phyloP scores from a whole-genome alignment of 371 early-diverging fungal species.

The Gilbertella persicaria region DNA sequence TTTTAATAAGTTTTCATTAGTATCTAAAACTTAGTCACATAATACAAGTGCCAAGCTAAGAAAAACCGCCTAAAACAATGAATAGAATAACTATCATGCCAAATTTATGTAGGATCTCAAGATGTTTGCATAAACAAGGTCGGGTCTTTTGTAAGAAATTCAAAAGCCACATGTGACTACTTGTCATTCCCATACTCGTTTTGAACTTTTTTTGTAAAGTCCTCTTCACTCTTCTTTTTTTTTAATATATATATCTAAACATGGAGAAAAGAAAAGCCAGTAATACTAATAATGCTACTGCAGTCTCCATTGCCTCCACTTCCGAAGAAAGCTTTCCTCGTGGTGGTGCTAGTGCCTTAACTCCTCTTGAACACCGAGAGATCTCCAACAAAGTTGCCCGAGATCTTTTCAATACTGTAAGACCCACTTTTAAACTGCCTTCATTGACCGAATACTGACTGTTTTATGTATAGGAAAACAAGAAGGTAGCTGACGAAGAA shows the following conservation, averaged over 20 bases:
- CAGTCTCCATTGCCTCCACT: slow-evolving; percentile 21
- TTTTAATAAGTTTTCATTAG: no score
- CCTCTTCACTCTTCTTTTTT: not conserved
- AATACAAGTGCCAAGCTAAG: no score
- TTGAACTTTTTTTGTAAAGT: not conserved
- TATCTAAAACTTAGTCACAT: no score
- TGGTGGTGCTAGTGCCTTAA: slow-evolving; percentile 79
- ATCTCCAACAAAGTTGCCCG: slow-evolving; percentile 71
- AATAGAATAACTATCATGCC: no score
- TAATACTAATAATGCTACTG: slow-evolving; percentile 14
- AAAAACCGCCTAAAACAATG: no score
- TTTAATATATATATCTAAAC: not conserved
- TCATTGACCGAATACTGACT: not conserved
- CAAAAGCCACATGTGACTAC: not conserved
- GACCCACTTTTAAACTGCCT: not conserved
- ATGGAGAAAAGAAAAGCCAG: slow-evolving; percentile 24
- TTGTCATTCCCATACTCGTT: not conserved
- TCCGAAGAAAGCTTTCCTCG: slow-evolving; percentile 71
- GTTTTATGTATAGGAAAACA: slow-evolving; percentile 9
- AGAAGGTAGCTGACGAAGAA: slow-evolving; percentile 24
- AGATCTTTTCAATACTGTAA: slow-evolving; percentile 54
- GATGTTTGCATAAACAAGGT: no score
- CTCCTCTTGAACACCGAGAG: slow-evolving; percentile 84
- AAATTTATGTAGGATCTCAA: no score
- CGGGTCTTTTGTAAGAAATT: no score